phyloP scores from a whole-genome alignment of 2,329 filamentous ascomycete species.

The Parascedosporium putredinis region DNA sequence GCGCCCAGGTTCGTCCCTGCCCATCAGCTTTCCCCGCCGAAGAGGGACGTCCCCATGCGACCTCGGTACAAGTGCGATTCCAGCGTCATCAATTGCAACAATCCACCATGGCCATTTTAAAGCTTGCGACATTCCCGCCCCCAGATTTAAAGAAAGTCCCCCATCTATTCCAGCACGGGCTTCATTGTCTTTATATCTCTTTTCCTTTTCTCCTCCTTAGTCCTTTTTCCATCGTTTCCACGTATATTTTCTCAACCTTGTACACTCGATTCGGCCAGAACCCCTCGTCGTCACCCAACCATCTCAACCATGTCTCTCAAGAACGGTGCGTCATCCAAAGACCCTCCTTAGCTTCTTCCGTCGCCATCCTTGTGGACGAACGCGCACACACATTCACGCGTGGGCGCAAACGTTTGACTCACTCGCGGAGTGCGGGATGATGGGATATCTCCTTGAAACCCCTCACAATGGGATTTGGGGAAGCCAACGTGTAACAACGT shows the following conservation, averaged over 20 bases:
- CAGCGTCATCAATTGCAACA: neutral
- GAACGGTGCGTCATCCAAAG: constrained; percentile 7
- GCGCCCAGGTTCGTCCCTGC: neutral
- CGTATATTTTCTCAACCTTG: neutral
- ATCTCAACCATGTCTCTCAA: constrained; percentile 7
- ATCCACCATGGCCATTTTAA: neutral
- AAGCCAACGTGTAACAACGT: too few species aligned
- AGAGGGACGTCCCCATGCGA: neutral
- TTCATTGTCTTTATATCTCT: neutral
- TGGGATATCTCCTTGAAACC: too few species aligned
- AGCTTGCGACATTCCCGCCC: neutral
- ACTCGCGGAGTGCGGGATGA: too few species aligned
- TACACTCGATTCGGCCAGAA: neutral
- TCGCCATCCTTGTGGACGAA: too few species aligned
- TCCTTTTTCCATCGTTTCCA: neutral
- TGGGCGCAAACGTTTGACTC: too few species aligned
- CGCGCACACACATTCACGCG: too few species aligned
- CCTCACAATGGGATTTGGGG: neutral
- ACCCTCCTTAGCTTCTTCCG: too few species aligned
- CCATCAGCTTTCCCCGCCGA: neutral
- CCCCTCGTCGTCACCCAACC: neutral
- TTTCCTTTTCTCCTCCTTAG: neutral
- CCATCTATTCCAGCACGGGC: too few species aligned
- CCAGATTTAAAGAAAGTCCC: too few species aligned
- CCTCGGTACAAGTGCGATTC: neutral